Conservation (phyloP, 176 grass and related monocot species). For the Triticum aestivum region IWGSC_CS_RefSeq_v2.1 NC_057798.1:194461659-194462158, state of each 20-base stretch:
- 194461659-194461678: conserved; percentile 13
- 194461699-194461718: not conserved
- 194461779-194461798: not conserved
- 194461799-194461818: not conserved
- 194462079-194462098: no score
- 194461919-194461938: not conserved
- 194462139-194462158: no score
- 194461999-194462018: no score
- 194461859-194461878: not conserved
- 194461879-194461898: not conserved
- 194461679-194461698: conserved; percentile 15
- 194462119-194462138: no score
- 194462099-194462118: no score
- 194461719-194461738: conserved; percentile 12
- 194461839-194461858: conserved; percentile 4
- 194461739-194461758: not conserved
- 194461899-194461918: not conserved
- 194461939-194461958: no score
- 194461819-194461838: conserved; percentile 11
- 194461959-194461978: no score
- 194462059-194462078: no score
- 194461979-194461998: no score
- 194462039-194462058: no score
- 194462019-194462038: no score
- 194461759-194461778: not conserved